These are phyloP conservation scores for Mimosa bimucronata DNA, from an alignment of 306 rosid genomes.

Conservation along the genomic window DNA sequence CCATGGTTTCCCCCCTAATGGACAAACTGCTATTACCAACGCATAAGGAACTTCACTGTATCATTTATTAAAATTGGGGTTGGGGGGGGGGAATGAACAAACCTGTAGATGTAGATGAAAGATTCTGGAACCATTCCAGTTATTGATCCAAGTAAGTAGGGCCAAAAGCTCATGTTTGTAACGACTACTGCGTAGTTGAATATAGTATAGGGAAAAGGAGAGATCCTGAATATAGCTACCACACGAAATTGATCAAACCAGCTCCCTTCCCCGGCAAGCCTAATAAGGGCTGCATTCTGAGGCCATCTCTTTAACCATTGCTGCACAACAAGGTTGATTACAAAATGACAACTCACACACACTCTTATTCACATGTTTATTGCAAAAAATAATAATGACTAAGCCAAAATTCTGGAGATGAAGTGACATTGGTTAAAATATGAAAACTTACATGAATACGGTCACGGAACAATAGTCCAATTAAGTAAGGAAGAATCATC, in stretches of 20 bases:
- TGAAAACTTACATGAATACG: slow-evolving; percentile 82
- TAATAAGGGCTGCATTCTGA: slow-evolving; percentile 79
- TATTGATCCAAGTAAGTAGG: slow-evolving; percentile 89
- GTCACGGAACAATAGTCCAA: slow-evolving; percentile 82
- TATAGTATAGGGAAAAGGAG: slow-evolving; percentile 97
- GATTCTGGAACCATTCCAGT: slow-evolving; percentile 99
- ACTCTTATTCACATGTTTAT: background rate
- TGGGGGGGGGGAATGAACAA: background rate
- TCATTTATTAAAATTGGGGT: background rate
- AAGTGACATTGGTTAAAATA: background rate
- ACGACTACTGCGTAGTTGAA: slow-evolving; percentile 94
- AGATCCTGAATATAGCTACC: slow-evolving; percentile 87
- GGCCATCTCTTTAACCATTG: slow-evolving; percentile 97
- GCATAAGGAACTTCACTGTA: background rate
- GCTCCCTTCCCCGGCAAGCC: slow-evolving; percentile 95
- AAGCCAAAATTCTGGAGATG: background rate
- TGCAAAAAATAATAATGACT: background rate
- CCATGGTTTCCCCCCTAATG: background rate
- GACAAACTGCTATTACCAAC: background rate
- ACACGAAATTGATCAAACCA: slow-evolving; percentile 91
- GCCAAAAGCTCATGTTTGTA: slow-evolving; percentile 94
- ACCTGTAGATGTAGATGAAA: slow-evolving; percentile 95
- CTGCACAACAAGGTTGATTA: slow-evolving; percentile 52
- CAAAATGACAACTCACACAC: slow-evolving; percentile 1
- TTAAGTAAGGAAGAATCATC: slow-evolving; percentile 91